A percentile compares a stretch with the other conserved stretches of the same genome.
Conservation (phyloP, 208 protist genomes). For the Sergeia podlipaevii region DNA sequence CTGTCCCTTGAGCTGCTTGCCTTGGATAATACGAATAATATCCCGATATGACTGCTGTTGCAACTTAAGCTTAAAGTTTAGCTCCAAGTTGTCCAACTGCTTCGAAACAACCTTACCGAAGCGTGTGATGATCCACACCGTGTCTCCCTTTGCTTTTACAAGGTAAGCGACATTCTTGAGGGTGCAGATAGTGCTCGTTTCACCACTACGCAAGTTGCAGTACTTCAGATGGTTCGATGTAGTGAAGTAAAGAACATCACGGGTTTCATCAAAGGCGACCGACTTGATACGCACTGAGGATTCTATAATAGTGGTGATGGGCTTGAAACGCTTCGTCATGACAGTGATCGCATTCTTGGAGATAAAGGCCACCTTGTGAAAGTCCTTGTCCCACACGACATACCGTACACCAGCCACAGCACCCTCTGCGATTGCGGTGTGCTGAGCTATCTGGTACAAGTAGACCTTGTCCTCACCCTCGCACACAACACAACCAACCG, state of each 20-base stretch:
- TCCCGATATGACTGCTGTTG: slow-evolving; percentile 90
- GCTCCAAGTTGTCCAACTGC: slow-evolving; percentile 93
- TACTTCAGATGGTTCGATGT: slow-evolving; percentile 99
- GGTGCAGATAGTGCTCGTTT: slow-evolving; percentile 97
- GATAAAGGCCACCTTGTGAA: slow-evolving; percentile 90
- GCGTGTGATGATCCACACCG: slow-evolving; percentile 91
- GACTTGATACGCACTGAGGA: slow-evolving; percentile 94
- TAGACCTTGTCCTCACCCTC: slow-evolving; percentile 81
- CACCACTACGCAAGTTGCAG: slow-evolving; percentile 87
- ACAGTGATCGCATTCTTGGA: slow-evolving; percentile 89
- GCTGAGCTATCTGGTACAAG: slow-evolving; percentile 96
- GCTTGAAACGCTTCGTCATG: slow-evolving; percentile 87
- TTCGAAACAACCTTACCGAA: slow-evolving; percentile 83
- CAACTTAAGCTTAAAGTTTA: slow-evolving; percentile 96
- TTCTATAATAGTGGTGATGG: slow-evolving; percentile 91
- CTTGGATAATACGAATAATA: slow-evolving; percentile 93
- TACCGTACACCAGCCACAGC: slow-evolving; percentile 78
- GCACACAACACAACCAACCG: slow-evolving; percentile 76
- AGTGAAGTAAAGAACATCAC: slow-evolving; percentile 97
- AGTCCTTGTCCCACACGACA: slow-evolving; percentile 94
- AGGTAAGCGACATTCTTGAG: slow-evolving; percentile 96
- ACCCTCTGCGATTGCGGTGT: slow-evolving; percentile 60
- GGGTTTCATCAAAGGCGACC: slow-evolving; percentile 85
- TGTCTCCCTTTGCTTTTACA: slow-evolving; percentile 78
- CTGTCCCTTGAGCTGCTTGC: slow-evolving; percentile 92